Base-by-base conservation (phyloP, 345 rosid genomes). In the Dovyalis caffra region DNA sequence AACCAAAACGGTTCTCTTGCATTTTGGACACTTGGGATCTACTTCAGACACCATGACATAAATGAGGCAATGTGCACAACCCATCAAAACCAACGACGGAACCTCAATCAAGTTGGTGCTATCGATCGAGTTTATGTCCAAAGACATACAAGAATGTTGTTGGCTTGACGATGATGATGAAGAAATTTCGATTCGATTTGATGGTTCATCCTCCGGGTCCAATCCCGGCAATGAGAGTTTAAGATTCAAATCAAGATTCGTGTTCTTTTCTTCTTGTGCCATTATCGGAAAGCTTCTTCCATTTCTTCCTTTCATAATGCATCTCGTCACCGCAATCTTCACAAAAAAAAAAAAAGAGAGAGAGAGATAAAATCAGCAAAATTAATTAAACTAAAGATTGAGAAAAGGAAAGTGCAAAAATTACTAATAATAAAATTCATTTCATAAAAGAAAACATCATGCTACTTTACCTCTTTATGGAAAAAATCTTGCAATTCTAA, bases 21-120 rank as follows among this genome's bases (percentile, higher is more conserved):
- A 85, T 0, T 58, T 76, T 14, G 86, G 88, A 57, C 88, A 83
- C 9, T 35, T 51, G 35, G 79, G 83, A 20, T 74, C 75, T 12
- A 31, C 74, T 62, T 69, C 76, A 6, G 83, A 57, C 49, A 80
- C 86, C 86, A 85, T 82, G 34, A 77, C 79, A 74, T 72, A 78
- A 15, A 82, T 76, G 70, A 71, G 14, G 79, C 88, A 85, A 38
- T 25, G 60, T 0, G 34, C 32, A 16, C 88, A 80, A 12, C 84
- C 86, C 86, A 80, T 83, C 72, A 72, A 20, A 65, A 85, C 57
- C 68, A 78, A 26, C 0, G 83, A 57, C 18, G 80, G 76, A 20
- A 76, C 56, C 26, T 40, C 32, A 9, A 8, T 32, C 4, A 3
- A n/a, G 20, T 32, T 67, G 8, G 8, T 0, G 35, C 57, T 37